A percentile compares a stretch with the other conserved stretches of the same genome.
Conservation (phyloP, 106 monocot species). For the Ottelia alismoides region DNA sequence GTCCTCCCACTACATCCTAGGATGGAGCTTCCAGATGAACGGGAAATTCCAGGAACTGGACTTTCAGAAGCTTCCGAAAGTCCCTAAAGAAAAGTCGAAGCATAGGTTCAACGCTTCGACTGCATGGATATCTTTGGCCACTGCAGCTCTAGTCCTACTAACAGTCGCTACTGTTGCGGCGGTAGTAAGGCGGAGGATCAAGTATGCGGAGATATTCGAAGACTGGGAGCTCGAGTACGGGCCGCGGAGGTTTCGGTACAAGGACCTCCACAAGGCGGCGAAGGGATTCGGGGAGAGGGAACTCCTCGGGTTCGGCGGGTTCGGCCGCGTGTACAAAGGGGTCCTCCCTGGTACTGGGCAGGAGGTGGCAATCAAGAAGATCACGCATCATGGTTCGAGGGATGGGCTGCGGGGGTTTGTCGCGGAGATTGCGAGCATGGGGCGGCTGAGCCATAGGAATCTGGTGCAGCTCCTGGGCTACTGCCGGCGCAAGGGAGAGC, state of each 20-base stretch:
- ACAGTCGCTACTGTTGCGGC: background rate
- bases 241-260: slow-evolving; percentile 4
- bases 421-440: slow-evolving; percentile 9
- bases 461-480: slow-evolving; percentile 15
- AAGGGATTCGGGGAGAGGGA: slow-evolving; percentile 3
- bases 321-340: slow-evolving; percentile 15
- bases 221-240: slow-evolving; percentile 13
- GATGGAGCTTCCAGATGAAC: slow-evolving; percentile 10
- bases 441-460: slow-evolving; percentile 8
- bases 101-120: background rate
- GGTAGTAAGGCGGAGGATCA: slow-evolving; percentile 2
- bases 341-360: background rate
- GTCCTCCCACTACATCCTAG: slow-evolving; percentile 10
- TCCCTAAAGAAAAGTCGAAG: background rate
- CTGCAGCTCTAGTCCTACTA: background rate
- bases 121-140: background rate
- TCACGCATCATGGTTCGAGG: slow-evolving; percentile 1
- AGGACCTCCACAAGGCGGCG: slow-evolving; percentile 2
- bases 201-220: slow-evolving; percentile 5
- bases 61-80: background rate
- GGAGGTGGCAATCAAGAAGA: slow-evolving; percentile 12
- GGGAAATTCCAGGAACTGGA: slow-evolving; percentile 2
- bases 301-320: slow-evolving; percentile 9
- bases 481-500: slow-evolving; percentile 8
- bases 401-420: slow-evolving; percentile 13